Percentiles rank a stretch among this genome's conserved stretches.
Conservation (phyloP, 345 rosid genomes). For the Cochlearia excelsa region DNA sequence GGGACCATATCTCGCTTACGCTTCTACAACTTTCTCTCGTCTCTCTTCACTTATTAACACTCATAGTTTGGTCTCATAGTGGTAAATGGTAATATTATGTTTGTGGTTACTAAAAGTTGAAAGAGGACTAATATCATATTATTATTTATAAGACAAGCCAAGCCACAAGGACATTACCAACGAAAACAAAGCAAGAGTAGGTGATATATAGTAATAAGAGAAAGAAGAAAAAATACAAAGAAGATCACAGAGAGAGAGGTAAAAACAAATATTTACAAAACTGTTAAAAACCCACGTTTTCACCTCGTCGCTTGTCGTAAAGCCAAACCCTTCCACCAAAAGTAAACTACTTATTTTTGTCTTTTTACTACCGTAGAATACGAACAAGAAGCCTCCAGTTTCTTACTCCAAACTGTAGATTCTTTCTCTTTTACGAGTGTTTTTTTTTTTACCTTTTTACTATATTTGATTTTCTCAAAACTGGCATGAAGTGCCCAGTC, state of each 20-base stretch:
- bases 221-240: slow-evolving; percentile 1
- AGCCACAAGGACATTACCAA: slow-evolving; percentile 33
- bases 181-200: slow-evolving; percentile 23
- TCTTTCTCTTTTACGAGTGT: slow-evolving; percentile 19
- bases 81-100: no score
- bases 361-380: slow-evolving; percentile 23
- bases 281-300: slow-evolving; percentile 16
- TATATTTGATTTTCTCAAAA: slow-evolving; percentile 51
- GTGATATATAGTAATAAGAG: slow-evolving; percentile 9
- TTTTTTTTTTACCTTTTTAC: slow-evolving; percentile 13
- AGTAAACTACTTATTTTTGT: slow-evolving; percentile 13
- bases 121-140: slow-evolving; percentile 27
- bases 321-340: slow-evolving; percentile 38
- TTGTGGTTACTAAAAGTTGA: neutral
- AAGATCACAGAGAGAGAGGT: slow-evolving; percentile 11
- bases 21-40: no score
- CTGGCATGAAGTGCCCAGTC: slow-evolving; percentile 99
- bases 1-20: no score
- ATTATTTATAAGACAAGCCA: slow-evolving; percentile 39
- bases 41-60: no score
- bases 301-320: slow-evolving; percentile 32
- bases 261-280: slow-evolving; percentile 24
- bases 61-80: no score
- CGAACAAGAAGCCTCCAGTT: slow-evolving; percentile 9
- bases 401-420: slow-evolving; percentile 27